These are phyloP conservation scores for Hydnomerulius pinastri DNA, from an alignment of 768 basidiomycete species.

Conservation along the genomic window DNA sequence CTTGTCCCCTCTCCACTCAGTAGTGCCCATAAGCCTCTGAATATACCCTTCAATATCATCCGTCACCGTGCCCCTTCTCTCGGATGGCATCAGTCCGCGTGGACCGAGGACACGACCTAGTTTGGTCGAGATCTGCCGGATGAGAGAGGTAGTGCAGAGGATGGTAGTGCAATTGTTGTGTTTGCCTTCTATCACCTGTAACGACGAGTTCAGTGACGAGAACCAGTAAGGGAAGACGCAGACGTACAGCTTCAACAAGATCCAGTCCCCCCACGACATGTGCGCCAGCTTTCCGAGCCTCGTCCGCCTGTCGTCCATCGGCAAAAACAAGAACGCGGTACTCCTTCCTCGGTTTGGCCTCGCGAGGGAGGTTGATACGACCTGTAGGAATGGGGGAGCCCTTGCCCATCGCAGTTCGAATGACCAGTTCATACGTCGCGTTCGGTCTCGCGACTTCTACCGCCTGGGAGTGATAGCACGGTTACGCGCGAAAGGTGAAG, in stretches of 20 bases:
- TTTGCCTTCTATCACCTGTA: constrained; percentile 70
- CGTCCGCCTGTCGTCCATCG: constrained; percentile 77
- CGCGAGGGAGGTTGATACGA: constrained; percentile 80
- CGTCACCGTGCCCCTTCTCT: constrained; percentile 91
- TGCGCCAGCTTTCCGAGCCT: constrained; percentile 86
- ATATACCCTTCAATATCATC: constrained; percentile 86
- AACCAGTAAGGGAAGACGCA: background rate
- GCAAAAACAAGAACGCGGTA: constrained; percentile 93
- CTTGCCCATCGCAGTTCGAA: constrained; percentile 78
- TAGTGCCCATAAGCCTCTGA: constrained; percentile 72
- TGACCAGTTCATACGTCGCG: constrained; percentile 75
- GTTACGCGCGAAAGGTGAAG: constrained; percentile 6
- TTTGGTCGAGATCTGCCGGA: constrained; percentile 75
- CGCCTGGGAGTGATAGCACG: constrained; percentile 49
- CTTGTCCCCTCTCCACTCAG: constrained; percentile 94
- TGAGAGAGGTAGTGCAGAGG: constrained; percentile 78
- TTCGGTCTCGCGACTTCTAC: constrained; percentile 79
- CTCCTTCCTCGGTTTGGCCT: constrained; percentile 68
- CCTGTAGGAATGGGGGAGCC: constrained; percentile 88
- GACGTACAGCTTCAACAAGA: constrained; percentile 81
- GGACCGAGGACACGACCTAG: constrained; percentile 84
- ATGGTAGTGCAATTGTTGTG: constrained; percentile 77
- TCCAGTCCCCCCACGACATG: constrained; percentile 90
- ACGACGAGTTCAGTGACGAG: background rate
- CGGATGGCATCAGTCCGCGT: constrained; percentile 93